Evolutionary conservation across 1,284 basidiomycete genomes (phyloP), one percentile per base, ranked within the genome.

Genomic region (Mycosarcoma mackinlayi): DNA sequence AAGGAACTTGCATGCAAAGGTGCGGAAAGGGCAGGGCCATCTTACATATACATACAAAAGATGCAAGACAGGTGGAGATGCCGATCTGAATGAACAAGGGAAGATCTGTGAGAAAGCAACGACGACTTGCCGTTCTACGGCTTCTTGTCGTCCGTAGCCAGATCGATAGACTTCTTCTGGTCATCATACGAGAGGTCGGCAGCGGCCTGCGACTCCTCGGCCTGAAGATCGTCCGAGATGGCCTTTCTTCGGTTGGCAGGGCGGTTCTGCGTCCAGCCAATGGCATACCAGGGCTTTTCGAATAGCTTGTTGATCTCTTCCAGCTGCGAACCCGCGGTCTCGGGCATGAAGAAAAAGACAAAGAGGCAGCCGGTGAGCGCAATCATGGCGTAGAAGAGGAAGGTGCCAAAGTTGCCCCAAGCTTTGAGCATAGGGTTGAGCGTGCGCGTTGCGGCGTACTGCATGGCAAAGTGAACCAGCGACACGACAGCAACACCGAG

Each of bases 261-360:
- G 13, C 73, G 47, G 56, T 68, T 66, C 25, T 47, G 44, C 0
- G 62, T 64, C 48, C 49, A 57, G 39, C 74, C 74, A 41, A 76
- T 71, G 6, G 38, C 40, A 37, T 69, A 71, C 74, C 74, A 74
- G 16, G 57, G 64, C 55, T 64, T 66, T 24, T 72, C 70, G 34
- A 76, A 76, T 6, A 76, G 57, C 31, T 64, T 31, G 48, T 76
- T 53, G 31, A 76, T 68, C 16, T 67, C 64, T 47, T 76, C 74
- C 21, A 76, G 64, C 38, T 52, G 50, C 55, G 58, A 50, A 23
- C 74, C 74, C 2, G 71, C 53, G 6, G 58, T 60, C 50, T 76
- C 71, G 42, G 74, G 74, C 59, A 76, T 67, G 33, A 71, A 59
- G 59, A 71, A 71, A 41, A 73, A 70, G 45, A 72, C 66, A 30